phyloP scores from a whole-genome alignment of 257 asterid species.

The Linaria vulgaris region DNA sequence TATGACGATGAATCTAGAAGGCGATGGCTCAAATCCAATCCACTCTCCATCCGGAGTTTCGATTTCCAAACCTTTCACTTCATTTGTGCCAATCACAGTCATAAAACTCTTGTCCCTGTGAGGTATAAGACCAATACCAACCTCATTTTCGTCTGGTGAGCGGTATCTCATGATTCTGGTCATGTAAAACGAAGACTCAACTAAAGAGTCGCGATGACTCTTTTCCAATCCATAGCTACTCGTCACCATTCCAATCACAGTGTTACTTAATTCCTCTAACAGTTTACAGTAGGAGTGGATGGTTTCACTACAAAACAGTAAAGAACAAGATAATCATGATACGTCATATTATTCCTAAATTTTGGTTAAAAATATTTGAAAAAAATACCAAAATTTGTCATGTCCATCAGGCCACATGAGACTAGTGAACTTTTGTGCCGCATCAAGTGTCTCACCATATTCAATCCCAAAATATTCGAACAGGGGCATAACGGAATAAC shows the following conservation, averaged over 20 bases:
- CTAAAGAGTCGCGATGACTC: conserved; percentile 26
- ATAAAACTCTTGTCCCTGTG: conserved; percentile 51
- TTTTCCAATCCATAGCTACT: conserved; percentile 45
- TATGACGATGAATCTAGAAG: conserved; percentile 29
- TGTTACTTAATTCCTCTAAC: conserved; percentile 25
- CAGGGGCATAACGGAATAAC: conserved; percentile 33
- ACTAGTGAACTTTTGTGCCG: conserved; percentile 24
- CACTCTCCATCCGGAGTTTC: conserved; percentile 44
- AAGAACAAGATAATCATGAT: neutral
- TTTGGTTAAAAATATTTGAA: too few relatives aligned
- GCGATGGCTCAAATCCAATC: conserved; percentile 38
- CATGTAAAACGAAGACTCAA: conserved; percentile 30
- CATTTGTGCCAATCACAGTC: conserved; percentile 37
- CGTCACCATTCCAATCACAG: conserved; percentile 36
- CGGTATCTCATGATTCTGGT: conserved; percentile 38
- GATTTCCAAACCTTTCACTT: conserved; percentile 45
- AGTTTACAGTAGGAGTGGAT: conserved; percentile 32
- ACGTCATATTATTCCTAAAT: neutral
- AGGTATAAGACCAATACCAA: conserved; percentile 31
- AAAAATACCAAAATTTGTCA: conserved; percentile 30
- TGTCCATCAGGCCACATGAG: conserved; percentile 44
- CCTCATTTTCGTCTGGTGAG: conserved; percentile 21
- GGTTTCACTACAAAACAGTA: conserved; percentile 30
- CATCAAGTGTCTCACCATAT: conserved; percentile 25
- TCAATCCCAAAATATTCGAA: conserved; percentile 42